phyloP scores from a whole-genome alignment of 345 rosid species.

The Draba incana region DNA sequence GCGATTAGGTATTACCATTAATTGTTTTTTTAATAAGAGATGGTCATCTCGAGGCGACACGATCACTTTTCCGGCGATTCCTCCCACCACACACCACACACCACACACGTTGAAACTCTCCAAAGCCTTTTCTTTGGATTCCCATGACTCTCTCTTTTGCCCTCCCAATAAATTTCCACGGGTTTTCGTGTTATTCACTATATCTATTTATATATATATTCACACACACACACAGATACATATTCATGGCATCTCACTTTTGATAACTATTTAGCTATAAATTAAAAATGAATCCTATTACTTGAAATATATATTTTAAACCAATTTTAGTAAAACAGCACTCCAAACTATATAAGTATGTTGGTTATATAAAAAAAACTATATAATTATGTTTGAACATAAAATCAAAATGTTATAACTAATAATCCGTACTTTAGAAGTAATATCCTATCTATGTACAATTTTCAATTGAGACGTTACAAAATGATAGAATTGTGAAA shows the following conservation, averaged over 20 bases:
- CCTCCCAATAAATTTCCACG: slow-evolving; percentile 36
- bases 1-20: slow-evolving; percentile 2
- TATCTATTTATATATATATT: neutral
- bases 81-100: slow-evolving; percentile 63
- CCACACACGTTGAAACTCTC: slow-evolving; percentile 63
- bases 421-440: too few relatives aligned
- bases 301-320: too few relatives aligned
- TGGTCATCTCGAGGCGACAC: slow-evolving; percentile 76
- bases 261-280: neutral
- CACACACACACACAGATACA: too few relatives aligned
- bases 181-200: slow-evolving; percentile 36
- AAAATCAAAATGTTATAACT: too few relatives aligned
- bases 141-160: slow-evolving; percentile 44
- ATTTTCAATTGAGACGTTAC: too few relatives aligned
- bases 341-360: neutral
- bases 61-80: slow-evolving; percentile 97
- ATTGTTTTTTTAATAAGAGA: neutral
- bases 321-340: neutral
- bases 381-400: too few relatives aligned
- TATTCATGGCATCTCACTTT: slow-evolving; percentile 7
- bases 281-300: neutral
- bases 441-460: too few relatives aligned
- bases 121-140: slow-evolving; percentile 55
- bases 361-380: too few relatives aligned
- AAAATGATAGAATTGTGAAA: too few relatives aligned